These are phyloP conservation scores for Citrus hindsii DNA, from an alignment of 345 rosid genomes.

Conservation along the genomic window DNA sequence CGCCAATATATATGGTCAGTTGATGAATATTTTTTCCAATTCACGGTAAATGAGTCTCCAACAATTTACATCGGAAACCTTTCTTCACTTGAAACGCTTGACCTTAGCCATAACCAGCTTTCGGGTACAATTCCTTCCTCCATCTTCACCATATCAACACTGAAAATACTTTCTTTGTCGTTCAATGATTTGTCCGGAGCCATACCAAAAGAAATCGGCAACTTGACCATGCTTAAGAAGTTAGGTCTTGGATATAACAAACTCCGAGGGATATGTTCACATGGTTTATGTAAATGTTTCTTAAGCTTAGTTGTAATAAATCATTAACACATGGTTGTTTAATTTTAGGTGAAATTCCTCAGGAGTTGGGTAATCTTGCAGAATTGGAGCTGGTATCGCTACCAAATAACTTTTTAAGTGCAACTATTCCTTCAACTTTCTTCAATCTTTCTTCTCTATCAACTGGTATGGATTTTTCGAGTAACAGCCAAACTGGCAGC, in stretches of 20 bases:
- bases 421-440: not conserved
- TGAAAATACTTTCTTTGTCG: not conserved
- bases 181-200: not conserved
- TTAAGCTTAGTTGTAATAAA: too few species aligned
- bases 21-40: too few species aligned
- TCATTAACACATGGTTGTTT: too few species aligned
- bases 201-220: too few species aligned
- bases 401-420: not conserved
- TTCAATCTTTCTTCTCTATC: not conserved
- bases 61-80: not conserved
- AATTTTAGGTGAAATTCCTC: conserved; percentile 15
- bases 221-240: conserved; percentile 1
- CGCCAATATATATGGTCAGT: too few species aligned
- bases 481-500: not conserved
- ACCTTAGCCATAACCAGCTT: not conserved
- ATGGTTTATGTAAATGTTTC: not conserved
- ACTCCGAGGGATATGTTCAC: not conserved
- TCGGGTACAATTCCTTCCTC: not conserved
- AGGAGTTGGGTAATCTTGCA: not conserved
- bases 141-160: not conserved
- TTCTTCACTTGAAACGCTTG: not conserved
- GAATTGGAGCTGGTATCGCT: not conserved
- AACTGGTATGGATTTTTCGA: not conserved
- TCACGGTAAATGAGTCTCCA: too few species aligned
- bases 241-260: conserved; percentile 6